A percentile compares a stretch with the other conserved stretches of the same genome.
Conservation (phyloP, 805 yeast genomes). For the Saccharomycopsis fibuligera region DNA sequence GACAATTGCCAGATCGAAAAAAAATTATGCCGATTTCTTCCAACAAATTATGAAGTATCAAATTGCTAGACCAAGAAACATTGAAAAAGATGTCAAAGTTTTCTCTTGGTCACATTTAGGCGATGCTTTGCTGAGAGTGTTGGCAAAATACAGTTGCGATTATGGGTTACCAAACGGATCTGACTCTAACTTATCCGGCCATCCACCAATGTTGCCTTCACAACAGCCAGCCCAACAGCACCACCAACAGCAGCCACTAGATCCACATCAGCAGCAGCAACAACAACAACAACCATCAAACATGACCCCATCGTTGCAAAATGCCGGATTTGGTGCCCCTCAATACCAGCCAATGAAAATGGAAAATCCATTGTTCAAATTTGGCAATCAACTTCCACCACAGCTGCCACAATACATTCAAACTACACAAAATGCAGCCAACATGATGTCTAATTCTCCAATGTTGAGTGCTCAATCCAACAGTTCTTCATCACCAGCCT, state of each 20-base stretch:
- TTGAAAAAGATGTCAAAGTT: slow-evolving; percentile 66
- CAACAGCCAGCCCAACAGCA: not conserved
- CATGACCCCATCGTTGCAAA: not conserved
- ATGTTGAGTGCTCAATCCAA: not conserved
- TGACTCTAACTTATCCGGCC: not conserved
- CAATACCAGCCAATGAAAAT: not conserved
- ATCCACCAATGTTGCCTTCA: not conserved
- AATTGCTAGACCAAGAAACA: slow-evolving; percentile 60
- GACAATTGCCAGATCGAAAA: slow-evolving; percentile 44
- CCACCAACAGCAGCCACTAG: not conserved
- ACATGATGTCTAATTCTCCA: not conserved
- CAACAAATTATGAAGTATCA: slow-evolving; percentile 52
- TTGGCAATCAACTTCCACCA: not conserved
- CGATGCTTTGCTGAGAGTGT: slow-evolving; percentile 49
- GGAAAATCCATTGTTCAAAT: not conserved
- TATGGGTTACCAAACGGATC: not conserved
- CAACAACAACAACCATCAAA: not conserved
- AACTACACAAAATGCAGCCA: not conserved
- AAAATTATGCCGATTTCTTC: slow-evolving; percentile 29
- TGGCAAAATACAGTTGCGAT: slow-evolving; percentile 43
- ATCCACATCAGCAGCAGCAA: not conserved
- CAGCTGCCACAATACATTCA: not conserved
- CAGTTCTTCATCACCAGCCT: not conserved
- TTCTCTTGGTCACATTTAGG: slow-evolving; percentile 51
- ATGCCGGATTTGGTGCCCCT: not conserved